Conservation (phyloP, 2,329 filamentous ascomycete species). For the Escovopsis weberi region DNA sequence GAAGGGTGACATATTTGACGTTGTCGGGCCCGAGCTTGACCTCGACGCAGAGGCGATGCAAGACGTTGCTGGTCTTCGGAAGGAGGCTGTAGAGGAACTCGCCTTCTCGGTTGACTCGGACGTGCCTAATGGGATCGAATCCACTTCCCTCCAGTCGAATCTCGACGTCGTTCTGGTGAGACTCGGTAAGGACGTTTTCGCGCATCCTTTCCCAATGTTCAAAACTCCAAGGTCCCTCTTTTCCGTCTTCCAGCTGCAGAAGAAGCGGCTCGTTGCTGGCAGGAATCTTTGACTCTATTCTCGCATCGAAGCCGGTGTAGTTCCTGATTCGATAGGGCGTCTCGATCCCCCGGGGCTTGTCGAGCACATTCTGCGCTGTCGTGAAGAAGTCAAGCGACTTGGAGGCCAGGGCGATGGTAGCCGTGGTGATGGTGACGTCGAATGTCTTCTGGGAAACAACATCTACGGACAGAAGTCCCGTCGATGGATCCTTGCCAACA, state of each 20-base stretch:
- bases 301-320: slow-evolving; percentile 84
- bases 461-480: slow-evolving; percentile 68
- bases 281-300: slow-evolving; percentile 63
- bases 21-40: slow-evolving; percentile 86
- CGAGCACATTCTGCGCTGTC: slow-evolving; percentile 72
- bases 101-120: slow-evolving; percentile 86
- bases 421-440: slow-evolving; percentile 83
- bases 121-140: slow-evolving; percentile 79
- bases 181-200: slow-evolving; percentile 79
- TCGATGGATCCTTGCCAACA: slow-evolving; percentile 61
- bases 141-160: slow-evolving; percentile 83
- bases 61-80: slow-evolving; percentile 69
- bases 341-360: slow-evolving; percentile 82
- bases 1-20: slow-evolving; percentile 93
- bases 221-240: slow-evolving; percentile 90
- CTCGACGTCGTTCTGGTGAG: slow-evolving; percentile 62
- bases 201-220: slow-evolving; percentile 95
- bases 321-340: slow-evolving; percentile 90
- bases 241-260: slow-evolving; percentile 69
- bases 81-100: slow-evolving; percentile 81
- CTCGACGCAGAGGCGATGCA: slow-evolving; percentile 85
- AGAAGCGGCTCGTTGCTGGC: slow-evolving; percentile 53
- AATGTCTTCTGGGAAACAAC: slow-evolving; percentile 79
- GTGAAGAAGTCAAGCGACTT: slow-evolving; percentile 88
- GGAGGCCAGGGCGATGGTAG: slow-evolving; percentile 81